Evolutionary conservation across 2,329 filamentous ascomycete species (phyloP).

Genomic region (Alternaria novae-zelandiae): DNA sequence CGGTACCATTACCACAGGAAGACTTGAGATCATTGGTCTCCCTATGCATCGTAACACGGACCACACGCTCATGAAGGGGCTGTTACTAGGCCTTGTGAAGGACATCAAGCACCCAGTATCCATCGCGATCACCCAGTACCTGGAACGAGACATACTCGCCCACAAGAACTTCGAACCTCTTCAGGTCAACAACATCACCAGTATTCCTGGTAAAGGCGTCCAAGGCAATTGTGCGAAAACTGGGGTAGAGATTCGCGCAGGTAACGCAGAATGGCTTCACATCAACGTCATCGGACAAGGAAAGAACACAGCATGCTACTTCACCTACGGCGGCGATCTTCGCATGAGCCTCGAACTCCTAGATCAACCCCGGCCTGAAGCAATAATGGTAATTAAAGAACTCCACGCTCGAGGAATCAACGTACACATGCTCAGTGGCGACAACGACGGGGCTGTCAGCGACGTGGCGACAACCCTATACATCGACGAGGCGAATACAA

Average conservation of each 20-base stretch:
- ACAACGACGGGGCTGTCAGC: slow-evolving; percentile 58
- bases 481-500: slow-evolving; percentile 50
- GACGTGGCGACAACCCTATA: slow-evolving; percentile 51
- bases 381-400: slow-evolving; percentile 58
- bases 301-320: slow-evolving; percentile 44
- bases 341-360: slow-evolving; percentile 60
- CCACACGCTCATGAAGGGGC: slow-evolving; percentile 16
- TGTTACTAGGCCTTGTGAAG: slow-evolving; percentile 51
- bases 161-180: slow-evolving; percentile 11
- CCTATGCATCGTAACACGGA: slow-evolving; percentile 22
- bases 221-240: slow-evolving; percentile 43
- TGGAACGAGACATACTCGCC: slow-evolving; percentile 10
- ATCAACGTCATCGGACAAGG: slow-evolving; percentile 35
- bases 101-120: slow-evolving; percentile 62
- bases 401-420: slow-evolving; percentile 57
- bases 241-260: slow-evolving; percentile 48
- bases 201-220: slow-evolving; percentile 54
- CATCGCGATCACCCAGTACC: slow-evolving; percentile 47
- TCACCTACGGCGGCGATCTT: slow-evolving; percentile 44
- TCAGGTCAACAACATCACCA: slow-evolving; percentile 36
- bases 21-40: slow-evolving; percentile 48
- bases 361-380: slow-evolving; percentile 57
- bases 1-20: slow-evolving; percentile 72
- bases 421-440: slow-evolving; percentile 64
- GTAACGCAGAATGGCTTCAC: slow-evolving; percentile 57